Evolutionary conservation across 768 basidiomycete genomes (phyloP).

Genomic region (Boletus tylopilopsis): DNA sequence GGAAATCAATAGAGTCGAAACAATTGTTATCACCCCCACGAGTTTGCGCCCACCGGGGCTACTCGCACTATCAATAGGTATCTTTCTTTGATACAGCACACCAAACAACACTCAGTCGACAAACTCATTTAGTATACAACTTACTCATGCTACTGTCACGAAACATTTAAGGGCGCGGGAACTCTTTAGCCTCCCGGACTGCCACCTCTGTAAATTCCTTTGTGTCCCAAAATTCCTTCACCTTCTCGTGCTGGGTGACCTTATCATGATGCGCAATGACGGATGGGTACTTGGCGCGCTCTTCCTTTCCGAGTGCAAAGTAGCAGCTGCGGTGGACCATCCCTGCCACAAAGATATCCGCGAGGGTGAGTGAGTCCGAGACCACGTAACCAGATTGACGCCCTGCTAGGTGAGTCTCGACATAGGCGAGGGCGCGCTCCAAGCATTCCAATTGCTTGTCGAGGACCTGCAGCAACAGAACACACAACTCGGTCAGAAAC

Average conservation of each 20-base stretch:
- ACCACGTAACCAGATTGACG: constrained; percentile 14
- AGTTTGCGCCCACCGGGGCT: too few species aligned
- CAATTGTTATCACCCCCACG: too few species aligned
- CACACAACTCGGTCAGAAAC: too few species aligned
- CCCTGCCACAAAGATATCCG: constrained; percentile 12
- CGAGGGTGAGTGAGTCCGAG: constrained; percentile 12
- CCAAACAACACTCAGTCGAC: too few species aligned
- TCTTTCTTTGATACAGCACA: too few species aligned
- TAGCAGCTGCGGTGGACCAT: background rate
- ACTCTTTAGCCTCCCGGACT: background rate
- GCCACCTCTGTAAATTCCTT: constrained; percentile 4
- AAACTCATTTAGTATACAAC: too few species aligned
- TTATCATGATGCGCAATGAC: constrained; percentile 11
- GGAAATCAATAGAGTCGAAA: too few species aligned
- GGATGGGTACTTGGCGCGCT: constrained; percentile 12
- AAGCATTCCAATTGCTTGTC: background rate
- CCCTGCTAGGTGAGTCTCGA: constrained; percentile 11
- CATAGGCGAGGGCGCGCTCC: constrained; percentile 3
- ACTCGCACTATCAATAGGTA: too few species aligned
- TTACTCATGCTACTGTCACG: too few species aligned
- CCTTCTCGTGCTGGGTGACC: constrained; percentile 13
- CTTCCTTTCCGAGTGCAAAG: constrained; percentile 4
- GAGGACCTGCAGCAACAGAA: background rate
- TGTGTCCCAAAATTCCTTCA: constrained; percentile 11
- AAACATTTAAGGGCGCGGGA: too few species aligned